Conservation (phyloP, 495 filamentous ascomycete species). For the Lasiosphaeria ovina region DNA sequence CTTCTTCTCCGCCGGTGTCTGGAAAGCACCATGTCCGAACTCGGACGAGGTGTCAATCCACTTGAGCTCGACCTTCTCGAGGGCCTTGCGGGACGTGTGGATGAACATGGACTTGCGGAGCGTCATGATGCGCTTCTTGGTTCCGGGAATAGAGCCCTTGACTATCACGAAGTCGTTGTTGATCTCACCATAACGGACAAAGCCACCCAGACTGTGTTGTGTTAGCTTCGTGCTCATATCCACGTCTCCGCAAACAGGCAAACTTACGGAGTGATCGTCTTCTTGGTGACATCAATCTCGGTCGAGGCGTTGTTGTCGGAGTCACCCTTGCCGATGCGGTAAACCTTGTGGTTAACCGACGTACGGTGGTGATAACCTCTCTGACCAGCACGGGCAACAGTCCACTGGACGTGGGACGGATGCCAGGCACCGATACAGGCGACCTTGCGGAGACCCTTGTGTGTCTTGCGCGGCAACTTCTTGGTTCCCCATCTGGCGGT, state of each 20-base stretch:
- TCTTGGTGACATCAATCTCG: slow-evolving; percentile 96
- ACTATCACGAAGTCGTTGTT: slow-evolving; percentile 99
- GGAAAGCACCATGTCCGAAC: slow-evolving; percentile 99
- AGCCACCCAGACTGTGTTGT: slow-evolving; percentile 83
- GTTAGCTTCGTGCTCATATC: slow-evolving; percentile 17
- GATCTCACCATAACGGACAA: slow-evolving; percentile 98
- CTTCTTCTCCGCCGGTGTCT: slow-evolving; percentile 96
- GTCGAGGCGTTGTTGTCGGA: slow-evolving; percentile 90
- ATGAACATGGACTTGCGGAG: slow-evolving; percentile 98
- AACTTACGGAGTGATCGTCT: slow-evolving; percentile 98
- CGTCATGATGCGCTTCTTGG: slow-evolving; percentile 99
- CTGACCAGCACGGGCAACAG: slow-evolving; percentile 99
- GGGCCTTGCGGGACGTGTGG: slow-evolving; percentile 88
- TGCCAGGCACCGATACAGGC: slow-evolving; percentile 99
- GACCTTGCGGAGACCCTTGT: slow-evolving; percentile 99
- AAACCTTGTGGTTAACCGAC: slow-evolving; percentile 99
- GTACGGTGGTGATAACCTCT: slow-evolving; percentile 99
- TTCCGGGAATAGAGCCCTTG: slow-evolving; percentile 96
- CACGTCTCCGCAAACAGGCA: neutral
- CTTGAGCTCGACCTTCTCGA: slow-evolving; percentile 99
- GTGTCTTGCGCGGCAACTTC: slow-evolving; percentile 99
- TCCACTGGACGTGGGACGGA: slow-evolving; percentile 99
- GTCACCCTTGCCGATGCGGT: slow-evolving; percentile 90
- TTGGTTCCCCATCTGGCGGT: slow-evolving; percentile 99
- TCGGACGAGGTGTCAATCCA: slow-evolving; percentile 99